phyloP scores from a whole-genome alignment of 2,329 filamentous ascomycete genomes.

The Juglanconis juglandina region DNA sequence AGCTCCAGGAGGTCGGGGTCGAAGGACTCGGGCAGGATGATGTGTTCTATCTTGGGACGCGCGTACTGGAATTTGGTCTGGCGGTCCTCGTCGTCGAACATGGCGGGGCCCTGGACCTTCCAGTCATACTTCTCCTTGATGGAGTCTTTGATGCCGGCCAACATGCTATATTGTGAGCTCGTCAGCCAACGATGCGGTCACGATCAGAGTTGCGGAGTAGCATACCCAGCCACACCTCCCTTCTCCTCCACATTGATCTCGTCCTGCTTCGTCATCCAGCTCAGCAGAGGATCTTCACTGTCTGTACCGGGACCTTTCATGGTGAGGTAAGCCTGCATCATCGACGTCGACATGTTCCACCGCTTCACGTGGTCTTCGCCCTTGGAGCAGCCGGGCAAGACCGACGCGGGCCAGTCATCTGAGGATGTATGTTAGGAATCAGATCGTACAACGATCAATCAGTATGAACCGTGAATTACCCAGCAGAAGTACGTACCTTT shows the following conservation, averaged over 20 bases:
- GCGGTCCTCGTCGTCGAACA: slow-evolving; percentile 10
- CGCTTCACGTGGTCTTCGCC: background rate
- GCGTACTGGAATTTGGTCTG: slow-evolving; percentile 5
- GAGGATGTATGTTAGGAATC: background rate
- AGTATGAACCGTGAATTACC: no score
- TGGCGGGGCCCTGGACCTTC: slow-evolving; percentile 12
- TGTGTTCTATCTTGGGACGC: slow-evolving; percentile 19
- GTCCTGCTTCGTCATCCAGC: slow-evolving; percentile 22
- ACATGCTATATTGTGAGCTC: background rate
- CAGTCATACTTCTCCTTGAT: slow-evolving; percentile 7
- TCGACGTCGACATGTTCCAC: slow-evolving; percentile 14
- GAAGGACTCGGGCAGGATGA: slow-evolving; percentile 4
- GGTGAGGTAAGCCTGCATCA: slow-evolving; percentile 30
- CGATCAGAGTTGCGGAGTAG: background rate
- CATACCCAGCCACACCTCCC: background rate
- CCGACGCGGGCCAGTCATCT: background rate
- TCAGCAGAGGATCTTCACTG: slow-evolving; percentile 26
- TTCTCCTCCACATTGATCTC: background rate
- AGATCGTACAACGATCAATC: background rate
- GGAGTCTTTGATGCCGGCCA: slow-evolving; percentile 2
- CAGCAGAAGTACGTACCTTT: background rate
- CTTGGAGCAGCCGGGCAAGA: background rate
- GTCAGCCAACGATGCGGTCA: background rate
- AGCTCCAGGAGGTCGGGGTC: slow-evolving; percentile 7
- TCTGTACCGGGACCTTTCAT: slow-evolving; percentile 30